phyloP scores from a whole-genome alignment of 148 eudicot species.

The Limonium bicolor region DNA sequence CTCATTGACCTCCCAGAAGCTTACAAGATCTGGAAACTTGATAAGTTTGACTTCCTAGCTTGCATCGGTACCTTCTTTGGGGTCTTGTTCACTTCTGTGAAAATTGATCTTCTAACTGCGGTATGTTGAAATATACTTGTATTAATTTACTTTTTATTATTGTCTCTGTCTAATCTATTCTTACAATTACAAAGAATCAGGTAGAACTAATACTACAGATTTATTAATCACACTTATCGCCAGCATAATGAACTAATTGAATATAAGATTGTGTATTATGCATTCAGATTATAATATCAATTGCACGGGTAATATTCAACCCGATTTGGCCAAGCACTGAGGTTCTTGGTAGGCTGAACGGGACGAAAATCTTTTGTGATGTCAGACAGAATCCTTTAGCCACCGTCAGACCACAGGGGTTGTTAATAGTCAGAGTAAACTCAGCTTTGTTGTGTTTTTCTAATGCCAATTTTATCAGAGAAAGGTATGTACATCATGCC shows the following conservation, averaged over 20 bases:
- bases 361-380: constrained; percentile 25
- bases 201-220: no score
- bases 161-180: no score
- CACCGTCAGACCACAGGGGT: constrained; percentile 9
- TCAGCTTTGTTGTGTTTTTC: constrained; percentile 41
- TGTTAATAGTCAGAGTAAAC: constrained; percentile 21
- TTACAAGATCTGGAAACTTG: constrained; percentile 69
- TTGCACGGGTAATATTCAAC: constrained; percentile 21
- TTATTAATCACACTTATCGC: no score
- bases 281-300: constrained; percentile 28
- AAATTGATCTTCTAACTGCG: constrained; percentile 75
- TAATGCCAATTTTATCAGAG: constrained; percentile 29
- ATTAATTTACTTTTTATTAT: no score
- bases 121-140: no score
- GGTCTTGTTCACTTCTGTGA: constrained; percentile 55
- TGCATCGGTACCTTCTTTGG: constrained; percentile 85
- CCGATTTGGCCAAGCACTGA: constrained; percentile 30
- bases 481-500: constrained; percentile 39
- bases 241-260: no score
- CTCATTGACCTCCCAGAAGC: constrained; percentile 55
- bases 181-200: no score
- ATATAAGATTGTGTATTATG: no score
- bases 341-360: constrained; percentile 28
- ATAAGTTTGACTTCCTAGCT: constrained; percentile 61
- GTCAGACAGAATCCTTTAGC: constrained; percentile 34